These are phyloP conservation scores for Nakazawaea populi DNA, from an alignment of 805 yeast genomes.

Conservation along the genomic window DNA sequence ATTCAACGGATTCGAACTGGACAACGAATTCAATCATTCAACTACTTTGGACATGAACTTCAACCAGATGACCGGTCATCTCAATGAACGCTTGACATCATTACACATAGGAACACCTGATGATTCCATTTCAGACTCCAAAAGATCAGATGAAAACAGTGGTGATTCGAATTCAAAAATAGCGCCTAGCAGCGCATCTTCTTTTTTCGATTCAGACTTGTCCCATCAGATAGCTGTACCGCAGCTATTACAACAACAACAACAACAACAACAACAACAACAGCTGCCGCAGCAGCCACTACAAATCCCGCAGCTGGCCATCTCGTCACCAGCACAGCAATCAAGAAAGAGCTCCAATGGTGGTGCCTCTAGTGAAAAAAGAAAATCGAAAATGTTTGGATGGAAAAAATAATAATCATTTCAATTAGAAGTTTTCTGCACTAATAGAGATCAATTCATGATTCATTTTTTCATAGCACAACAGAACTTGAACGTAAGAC, in stretches of 20 bases:
- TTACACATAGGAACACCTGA: background rate
- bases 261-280: no score
- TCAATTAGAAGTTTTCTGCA: no score
- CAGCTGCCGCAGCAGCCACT: background rate
- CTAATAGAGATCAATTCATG: no score
- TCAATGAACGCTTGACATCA: constrained; percentile 1
- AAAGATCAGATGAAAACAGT: background rate
- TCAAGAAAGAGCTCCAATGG: background rate
- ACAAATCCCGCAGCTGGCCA: background rate
- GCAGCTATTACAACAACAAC: background rate
- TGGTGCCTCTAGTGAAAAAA: background rate
- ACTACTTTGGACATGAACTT: constrained; percentile 6
- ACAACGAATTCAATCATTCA: constrained; percentile 9
- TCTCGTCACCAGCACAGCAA: background rate
- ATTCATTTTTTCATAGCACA: no score
- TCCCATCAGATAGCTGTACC: background rate
- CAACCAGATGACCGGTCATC: constrained; percentile 3
- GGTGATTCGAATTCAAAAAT: background rate
- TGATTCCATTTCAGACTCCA: background rate
- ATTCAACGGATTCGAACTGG: constrained; percentile 22
- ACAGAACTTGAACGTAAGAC: no score
- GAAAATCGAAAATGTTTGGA: constrained; percentile 6
- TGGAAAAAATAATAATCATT: constrained; percentile 2
- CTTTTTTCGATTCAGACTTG: background rate
- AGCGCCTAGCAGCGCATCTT: background rate